phyloP scores from a whole-genome alignment of 192 early-diverging fungal species.

The Entomortierella beljakovae region DNA sequence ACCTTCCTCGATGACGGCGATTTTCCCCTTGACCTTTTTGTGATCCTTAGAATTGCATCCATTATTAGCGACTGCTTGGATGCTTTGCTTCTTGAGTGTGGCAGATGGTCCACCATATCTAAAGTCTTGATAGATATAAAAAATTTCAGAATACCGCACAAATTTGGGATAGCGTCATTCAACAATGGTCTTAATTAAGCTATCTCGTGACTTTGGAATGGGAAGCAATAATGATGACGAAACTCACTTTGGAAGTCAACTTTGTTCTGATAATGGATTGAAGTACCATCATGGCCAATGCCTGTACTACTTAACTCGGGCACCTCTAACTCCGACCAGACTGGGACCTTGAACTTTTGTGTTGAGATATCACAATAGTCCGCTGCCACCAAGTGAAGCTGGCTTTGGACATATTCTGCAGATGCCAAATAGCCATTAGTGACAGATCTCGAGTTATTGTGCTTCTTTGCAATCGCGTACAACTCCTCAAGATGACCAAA shows the following conservation, averaged over 20 bases:
- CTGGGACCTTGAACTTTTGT: constrained; percentile 60
- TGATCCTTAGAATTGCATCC: constrained; percentile 57
- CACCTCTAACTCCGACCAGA: constrained; percentile 55
- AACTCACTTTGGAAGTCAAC: constrained; percentile 62
- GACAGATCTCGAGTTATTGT: constrained; percentile 56
- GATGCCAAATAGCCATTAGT: constrained; percentile 61
- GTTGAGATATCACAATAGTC: constrained; percentile 59
- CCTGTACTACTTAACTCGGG: constrained; percentile 49
- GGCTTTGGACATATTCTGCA: constrained; percentile 69
- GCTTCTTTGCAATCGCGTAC: constrained; percentile 42
- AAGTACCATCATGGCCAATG: constrained; percentile 9
- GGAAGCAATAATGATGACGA: no score
- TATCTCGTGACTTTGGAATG: no score
- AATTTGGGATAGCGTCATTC: no score
- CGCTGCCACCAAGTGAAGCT: constrained; percentile 54
- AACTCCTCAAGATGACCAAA: constrained; percentile 48
- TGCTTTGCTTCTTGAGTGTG: constrained; percentile 49
- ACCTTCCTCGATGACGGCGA: constrained; percentile 64
- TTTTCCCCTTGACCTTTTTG: constrained; percentile 56
- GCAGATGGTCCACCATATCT: constrained; percentile 69
- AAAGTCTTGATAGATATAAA: constrained; percentile 54
- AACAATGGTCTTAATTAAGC: no score
- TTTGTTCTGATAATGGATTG: constrained; percentile 52
- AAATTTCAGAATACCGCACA: not conserved
- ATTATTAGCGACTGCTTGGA: constrained; percentile 58